Evolutionary conservation across 2,329 filamentous ascomycete species (phyloP), one percentile per base, ranked within the genome.

Genomic region (Phialophora expanda): DNA sequence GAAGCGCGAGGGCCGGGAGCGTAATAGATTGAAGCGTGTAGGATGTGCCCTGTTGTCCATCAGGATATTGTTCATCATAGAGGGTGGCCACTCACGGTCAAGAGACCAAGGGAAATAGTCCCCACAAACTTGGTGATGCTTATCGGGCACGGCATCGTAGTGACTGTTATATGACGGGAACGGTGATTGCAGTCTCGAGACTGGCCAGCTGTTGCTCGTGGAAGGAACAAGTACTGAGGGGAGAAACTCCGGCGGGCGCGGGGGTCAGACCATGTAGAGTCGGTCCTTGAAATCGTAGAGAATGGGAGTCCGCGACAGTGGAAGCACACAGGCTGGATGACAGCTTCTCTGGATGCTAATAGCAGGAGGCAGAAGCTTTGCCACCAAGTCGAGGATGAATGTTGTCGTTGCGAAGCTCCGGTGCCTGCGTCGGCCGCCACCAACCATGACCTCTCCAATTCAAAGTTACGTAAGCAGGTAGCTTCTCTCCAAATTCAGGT

Each of bases 81-180:
- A 30, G 24, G 24, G 14, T 2, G 20, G 30, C 38, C 67, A 83
- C 90, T 74, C 86, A 96, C 93, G 66, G 93, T 97, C 78, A 96
- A 81, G 64, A 97, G 85, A 69, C 94, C 94, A 65, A 97, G 85
- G 73, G 90, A 94, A 71, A 96, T 87, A 59, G 92, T 96, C 75
- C 94, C 94, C 72, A 97, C 90, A 78, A 97, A 97, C 82, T 98
- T 97, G 81, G 91, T 87, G 78, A 90, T 81, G 63, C 91, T 89
- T 75, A 97, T 87, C 74, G 84, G 87, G 73, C 85, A 87, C 46
- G 70, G 66, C 71, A 71, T 73, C 56, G 57, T 66, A 55, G 66
- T 28, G 44, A 30, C 17, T 51, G 24, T 44, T 22, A 38, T 22
- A 20, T 20, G 12, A 30, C 6, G 56, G 20, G 20, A 17, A 28